These are phyloP conservation scores for Ceratobasidium theobromae DNA, from an alignment of 1,284 basidiomycete species.

Conservation along the genomic window DNA sequence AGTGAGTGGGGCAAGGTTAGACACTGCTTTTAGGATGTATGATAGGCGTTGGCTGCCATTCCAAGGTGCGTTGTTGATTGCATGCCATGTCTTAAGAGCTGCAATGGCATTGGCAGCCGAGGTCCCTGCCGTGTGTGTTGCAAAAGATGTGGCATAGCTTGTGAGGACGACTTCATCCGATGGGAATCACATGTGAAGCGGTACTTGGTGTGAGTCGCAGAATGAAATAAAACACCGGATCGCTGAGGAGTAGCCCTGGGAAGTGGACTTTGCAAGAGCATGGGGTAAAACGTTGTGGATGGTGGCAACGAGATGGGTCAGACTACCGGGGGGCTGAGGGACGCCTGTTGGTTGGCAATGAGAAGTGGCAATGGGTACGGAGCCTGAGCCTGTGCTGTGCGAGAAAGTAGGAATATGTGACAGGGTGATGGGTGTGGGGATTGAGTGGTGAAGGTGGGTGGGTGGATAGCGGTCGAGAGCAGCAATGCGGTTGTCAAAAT, in stretches of 20 bases:
- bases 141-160: slow-evolving; percentile 39
- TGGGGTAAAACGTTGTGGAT: not conserved
- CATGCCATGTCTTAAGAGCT: slow-evolving; percentile 42
- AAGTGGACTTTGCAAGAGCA: not conserved
- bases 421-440: too few relatives aligned
- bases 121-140: slow-evolving; percentile 36
- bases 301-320: not conserved
- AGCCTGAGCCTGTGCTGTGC: too few relatives aligned
- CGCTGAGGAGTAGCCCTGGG: not conserved
- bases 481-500: too few relatives aligned
- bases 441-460: too few relatives aligned
- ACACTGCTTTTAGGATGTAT: slow-evolving; percentile 38
- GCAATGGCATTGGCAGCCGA: slow-evolving; percentile 34
- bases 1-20: slow-evolving; percentile 38
- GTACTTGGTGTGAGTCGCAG: slow-evolving; percentile 36
- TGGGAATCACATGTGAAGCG: slow-evolving; percentile 36
- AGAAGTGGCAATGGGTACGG: not conserved
- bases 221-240: not conserved
- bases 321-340: not conserved
- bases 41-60: slow-evolving; percentile 37
- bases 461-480: too few relatives aligned
- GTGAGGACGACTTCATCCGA: slow-evolving; percentile 40
- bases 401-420: too few relatives aligned
- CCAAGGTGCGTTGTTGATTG: slow-evolving; percentile 39
- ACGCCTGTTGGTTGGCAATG: not conserved